phyloP scores from a whole-genome alignment of 2,329 filamentous ascomycete genomes.

The Coniella vitis region DNA sequence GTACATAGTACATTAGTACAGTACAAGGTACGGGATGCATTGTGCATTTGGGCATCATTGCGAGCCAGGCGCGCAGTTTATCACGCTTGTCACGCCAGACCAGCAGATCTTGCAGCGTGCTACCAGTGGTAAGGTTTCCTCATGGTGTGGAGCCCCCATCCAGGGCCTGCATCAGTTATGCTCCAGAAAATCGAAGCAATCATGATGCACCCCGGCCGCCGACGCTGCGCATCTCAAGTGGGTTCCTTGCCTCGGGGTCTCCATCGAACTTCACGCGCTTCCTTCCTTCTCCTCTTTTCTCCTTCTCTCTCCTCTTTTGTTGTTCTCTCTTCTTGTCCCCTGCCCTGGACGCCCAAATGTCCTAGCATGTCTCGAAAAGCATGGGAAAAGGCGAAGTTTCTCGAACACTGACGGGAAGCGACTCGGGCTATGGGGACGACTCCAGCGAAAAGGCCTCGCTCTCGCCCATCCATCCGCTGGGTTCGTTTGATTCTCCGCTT shows the following conservation, averaged over 20 bases:
- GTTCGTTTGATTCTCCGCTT: conserved; percentile 20
- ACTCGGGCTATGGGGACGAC: conserved; percentile 30
- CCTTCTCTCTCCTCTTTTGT: conserved; percentile 18
- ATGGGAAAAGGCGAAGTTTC: conserved; percentile 30
- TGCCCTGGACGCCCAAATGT: background rate
- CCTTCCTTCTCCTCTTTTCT: background rate
- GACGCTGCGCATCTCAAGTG: conserved; percentile 9
- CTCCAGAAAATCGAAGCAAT: conserved; percentile 6
- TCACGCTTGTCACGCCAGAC: too few relatives aligned
- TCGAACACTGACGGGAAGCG: conserved; percentile 25
- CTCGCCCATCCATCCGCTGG: conserved; percentile 26
- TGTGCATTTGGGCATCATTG: too few relatives aligned
- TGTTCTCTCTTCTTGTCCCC: conserved; percentile 14
- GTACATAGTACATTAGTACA: too few relatives aligned
- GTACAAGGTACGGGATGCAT: too few relatives aligned
- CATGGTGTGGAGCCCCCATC: too few relatives aligned
- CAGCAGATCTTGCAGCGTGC: too few relatives aligned
- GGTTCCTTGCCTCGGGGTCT: background rate
- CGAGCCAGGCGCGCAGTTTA: too few relatives aligned
- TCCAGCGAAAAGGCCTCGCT: conserved; percentile 24
- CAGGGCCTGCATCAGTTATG: too few relatives aligned
- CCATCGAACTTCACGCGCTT: background rate
- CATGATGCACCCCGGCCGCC: conserved; percentile 8
- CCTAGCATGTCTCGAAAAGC: conserved; percentile 23
- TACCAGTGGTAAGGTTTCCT: too few relatives aligned